phyloP scores from a whole-genome alignment of 305 asterid species.

The Fraxinus xanthoxyloides region DNA sequence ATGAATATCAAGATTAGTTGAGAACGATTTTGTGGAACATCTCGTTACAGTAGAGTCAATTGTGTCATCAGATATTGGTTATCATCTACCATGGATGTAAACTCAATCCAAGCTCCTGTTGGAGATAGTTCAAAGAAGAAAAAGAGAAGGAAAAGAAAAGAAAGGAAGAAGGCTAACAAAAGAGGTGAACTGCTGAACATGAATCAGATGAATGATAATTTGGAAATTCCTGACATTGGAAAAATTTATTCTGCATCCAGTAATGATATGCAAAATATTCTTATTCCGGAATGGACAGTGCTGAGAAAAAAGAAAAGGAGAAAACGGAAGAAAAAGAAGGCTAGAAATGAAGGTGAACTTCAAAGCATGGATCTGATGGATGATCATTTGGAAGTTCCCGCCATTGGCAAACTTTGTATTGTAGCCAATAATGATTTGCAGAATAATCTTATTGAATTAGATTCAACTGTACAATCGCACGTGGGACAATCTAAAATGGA shows the following conservation, averaged over 20 bases:
- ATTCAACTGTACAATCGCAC: slow-evolving; percentile 19
- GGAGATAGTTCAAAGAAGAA: not conserved
- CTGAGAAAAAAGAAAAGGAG: slow-evolving; percentile 23
- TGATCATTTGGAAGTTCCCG: slow-evolving; percentile 16
- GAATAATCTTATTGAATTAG: slow-evolving; percentile 20
- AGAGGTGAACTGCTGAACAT: slow-evolving; percentile 19
- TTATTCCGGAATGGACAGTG: slow-evolving; percentile 21
- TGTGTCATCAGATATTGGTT: not conserved
- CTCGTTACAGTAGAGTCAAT: not conserved
- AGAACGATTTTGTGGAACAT: slow-evolving; percentile 17
- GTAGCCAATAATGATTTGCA: slow-evolving; percentile 14
- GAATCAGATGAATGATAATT: slow-evolving; percentile 23
- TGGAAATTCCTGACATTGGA: slow-evolving; percentile 19
- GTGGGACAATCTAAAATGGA: slow-evolving; percentile 17
- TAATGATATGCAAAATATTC: slow-evolving; percentile 20
- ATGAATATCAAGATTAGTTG: not conserved
- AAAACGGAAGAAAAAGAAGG: slow-evolving; percentile 20
- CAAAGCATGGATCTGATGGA: slow-evolving; percentile 33
- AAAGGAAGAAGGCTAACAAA: slow-evolving; percentile 20
- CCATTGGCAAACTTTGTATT: slow-evolving; percentile 10
- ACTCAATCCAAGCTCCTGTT: slow-evolving; percentile 20
- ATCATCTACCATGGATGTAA: slow-evolving; percentile 19
- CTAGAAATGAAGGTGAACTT: slow-evolving; percentile 11
- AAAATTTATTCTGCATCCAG: slow-evolving; percentile 7
- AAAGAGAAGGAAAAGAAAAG: not conserved